Base-by-base conservation (phyloP, 306 rosid species). In the Spatholobus suberectus region DNA sequence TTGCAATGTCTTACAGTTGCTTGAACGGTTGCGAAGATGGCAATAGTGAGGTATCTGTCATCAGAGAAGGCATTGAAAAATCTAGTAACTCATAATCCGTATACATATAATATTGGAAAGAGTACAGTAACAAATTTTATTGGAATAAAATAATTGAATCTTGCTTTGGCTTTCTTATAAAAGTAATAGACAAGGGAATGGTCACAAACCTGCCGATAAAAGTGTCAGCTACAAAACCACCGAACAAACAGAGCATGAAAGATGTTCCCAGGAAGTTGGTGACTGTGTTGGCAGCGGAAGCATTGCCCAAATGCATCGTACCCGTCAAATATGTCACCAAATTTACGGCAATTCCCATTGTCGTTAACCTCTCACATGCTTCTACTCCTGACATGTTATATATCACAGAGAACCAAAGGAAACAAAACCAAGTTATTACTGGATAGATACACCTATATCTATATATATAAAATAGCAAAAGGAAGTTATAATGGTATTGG, bases 161-260 rank as follows among this genome's bases (percentile, higher is more conserved):
- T 61, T 14, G 14, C 5, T 35, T 70, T 26, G 10, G 5, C 5
- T 46, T 21, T 54, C 5, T 23, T 54, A 14, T 0, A 20, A 8
- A 34, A 35, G n/a, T 35, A 8, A 41, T 55, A 57, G 43, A 5
- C 17, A 57, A 38, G 18, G 0, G 58, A 46, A 1, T 7, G 57
- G 24, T 49, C 8, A 73, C 67, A 67, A 43, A 91, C 96, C 98
- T 87, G 75, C 97, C 99, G 18, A 95, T 92, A 58, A 95, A 95
- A 23, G 99, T 88, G 81, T 95, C 99, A 17, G 99, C 99, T 0
- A 95, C n/a, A 82, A 95, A 95, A 15, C 99, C 99, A 57, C 99
- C 99, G n/a, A 95, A 84, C 59, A 95, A 82, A 76, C 93, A 95
- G 72, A 95, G 96, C 97, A 95, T 93, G 76, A 95, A 95, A 8